phyloP scores from a whole-genome alignment of 768 basidiomycete genomes.

The Termitomyces sp. region DNA sequence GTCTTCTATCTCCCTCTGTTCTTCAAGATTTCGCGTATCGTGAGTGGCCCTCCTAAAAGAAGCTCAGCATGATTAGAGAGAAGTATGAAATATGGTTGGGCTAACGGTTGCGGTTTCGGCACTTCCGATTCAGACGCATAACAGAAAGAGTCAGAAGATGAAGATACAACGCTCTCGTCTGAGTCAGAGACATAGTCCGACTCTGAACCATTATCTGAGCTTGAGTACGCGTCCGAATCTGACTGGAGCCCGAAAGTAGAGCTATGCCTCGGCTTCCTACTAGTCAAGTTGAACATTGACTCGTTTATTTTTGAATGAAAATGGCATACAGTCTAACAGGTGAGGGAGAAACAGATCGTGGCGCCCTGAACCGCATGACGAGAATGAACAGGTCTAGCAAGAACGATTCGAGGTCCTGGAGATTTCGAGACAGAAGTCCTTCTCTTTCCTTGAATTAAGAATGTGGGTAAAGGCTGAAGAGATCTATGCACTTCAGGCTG shows the following conservation, averaged over 20 bases:
- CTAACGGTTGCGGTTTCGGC: conserved; percentile 32
- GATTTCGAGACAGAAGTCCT: not conserved
- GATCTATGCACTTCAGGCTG: not conserved
- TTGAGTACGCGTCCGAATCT: conserved; percentile 40
- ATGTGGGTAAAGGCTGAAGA: not conserved
- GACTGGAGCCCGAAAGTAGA: conserved; percentile 56
- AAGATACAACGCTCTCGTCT: conserved; percentile 21
- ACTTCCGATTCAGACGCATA: conserved; percentile 44
- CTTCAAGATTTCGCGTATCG: conserved; percentile 31
- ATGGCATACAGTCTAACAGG: conserved; percentile 14
- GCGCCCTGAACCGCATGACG: conserved; percentile 52
- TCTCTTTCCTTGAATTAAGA: not conserved
- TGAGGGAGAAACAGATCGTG: conserved; percentile 15
- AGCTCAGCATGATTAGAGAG: conserved; percentile 2
- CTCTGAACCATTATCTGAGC: conserved; percentile 27
- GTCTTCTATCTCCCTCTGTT: conserved; percentile 43
- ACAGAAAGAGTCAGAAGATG: conserved; percentile 34
- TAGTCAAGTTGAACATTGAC: not conserved
- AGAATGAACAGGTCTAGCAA: not conserved
- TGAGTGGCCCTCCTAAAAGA: conserved; percentile 23
- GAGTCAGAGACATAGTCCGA: conserved; percentile 35
- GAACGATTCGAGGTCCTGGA: not conserved
- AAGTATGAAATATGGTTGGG: not conserved
- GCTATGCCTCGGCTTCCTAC: conserved; percentile 29
- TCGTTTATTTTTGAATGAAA: not conserved